Conservation (phyloP, 495 filamentous ascomycete species). For the Rusavskia elegans region DNA sequence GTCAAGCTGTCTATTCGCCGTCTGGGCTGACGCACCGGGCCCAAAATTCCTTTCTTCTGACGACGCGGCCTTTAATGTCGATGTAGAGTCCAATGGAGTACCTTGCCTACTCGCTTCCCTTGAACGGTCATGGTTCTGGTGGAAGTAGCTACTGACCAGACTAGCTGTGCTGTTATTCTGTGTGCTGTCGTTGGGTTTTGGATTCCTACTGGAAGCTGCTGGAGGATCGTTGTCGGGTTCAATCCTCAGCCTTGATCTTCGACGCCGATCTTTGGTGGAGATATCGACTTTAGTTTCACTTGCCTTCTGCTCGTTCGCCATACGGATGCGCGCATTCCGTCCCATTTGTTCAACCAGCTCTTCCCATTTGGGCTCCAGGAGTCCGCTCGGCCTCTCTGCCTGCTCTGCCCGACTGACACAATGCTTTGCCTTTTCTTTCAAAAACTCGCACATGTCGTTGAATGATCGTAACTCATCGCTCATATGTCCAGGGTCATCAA, state of each 20-base stretch:
- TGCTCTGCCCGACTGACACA: constrained; percentile 58
- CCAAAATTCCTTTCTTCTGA: constrained; percentile 22
- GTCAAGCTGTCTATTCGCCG: constrained; percentile 3
- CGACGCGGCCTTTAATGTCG: constrained; percentile 28
- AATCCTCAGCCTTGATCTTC: neutral
- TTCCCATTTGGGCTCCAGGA: constrained; percentile 48
- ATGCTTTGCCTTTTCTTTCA: constrained; percentile 57
- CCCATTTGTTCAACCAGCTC: constrained; percentile 58
- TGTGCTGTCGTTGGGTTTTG: constrained; percentile 25
- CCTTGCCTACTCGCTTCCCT: neutral
- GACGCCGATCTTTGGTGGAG: neutral
- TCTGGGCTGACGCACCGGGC: constrained; percentile 29
- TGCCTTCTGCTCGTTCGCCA: constrained; percentile 12
- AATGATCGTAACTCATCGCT: constrained; percentile 54
- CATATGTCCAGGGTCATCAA: constrained; percentile 25
- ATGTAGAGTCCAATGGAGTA: neutral
- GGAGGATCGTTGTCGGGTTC: constrained; percentile 11
- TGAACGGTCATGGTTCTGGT: constrained; percentile 21
- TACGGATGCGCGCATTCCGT: constrained; percentile 24
- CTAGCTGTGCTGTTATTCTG: constrained; percentile 26
- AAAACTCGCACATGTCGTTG: constrained; percentile 53
- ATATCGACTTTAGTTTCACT: constrained; percentile 23
- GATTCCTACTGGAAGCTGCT: constrained; percentile 14
- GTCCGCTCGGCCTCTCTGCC: constrained; percentile 45
- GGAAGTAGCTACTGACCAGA: constrained; percentile 22